phyloP scores from a whole-genome alignment of 805 yeast species.

The Sugiyamaella valdiviana region DNA sequence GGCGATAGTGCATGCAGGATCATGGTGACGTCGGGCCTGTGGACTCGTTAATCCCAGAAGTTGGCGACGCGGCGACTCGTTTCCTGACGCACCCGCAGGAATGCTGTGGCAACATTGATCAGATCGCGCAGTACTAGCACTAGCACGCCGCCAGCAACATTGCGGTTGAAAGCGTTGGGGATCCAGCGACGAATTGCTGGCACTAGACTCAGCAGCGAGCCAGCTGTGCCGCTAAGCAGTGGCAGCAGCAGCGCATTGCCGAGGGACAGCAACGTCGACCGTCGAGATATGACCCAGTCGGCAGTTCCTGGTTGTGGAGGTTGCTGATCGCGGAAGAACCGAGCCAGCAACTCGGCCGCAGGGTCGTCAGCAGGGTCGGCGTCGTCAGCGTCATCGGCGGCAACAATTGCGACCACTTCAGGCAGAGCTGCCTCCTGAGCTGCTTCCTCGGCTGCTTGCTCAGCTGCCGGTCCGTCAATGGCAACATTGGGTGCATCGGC shows the following conservation, averaged over 20 bases:
- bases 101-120: constrained; percentile 23
- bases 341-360: background rate
- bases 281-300: constrained; percentile 19
- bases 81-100: constrained; percentile 15
- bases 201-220: constrained; percentile 13
- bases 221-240: constrained; percentile 15
- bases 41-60: constrained; percentile 10
- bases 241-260: constrained; percentile 21
- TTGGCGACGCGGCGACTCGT: constrained; percentile 16
- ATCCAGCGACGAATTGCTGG: constrained; percentile 15
- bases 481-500: background rate
- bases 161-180: constrained; percentile 21
- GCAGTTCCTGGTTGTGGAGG: constrained; percentile 4
- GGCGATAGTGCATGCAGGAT: too few relatives aligned
- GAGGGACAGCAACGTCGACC: constrained; percentile 8
- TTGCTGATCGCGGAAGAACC: background rate
- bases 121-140: constrained; percentile 22
- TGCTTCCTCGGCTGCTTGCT: too few relatives aligned
- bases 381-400: background rate
- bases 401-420: too few relatives aligned
- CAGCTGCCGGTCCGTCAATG: too few relatives aligned
- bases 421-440: too few relatives aligned
- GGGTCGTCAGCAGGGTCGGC: background rate
- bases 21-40: too few relatives aligned
- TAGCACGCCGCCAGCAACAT: constrained; percentile 22